phyloP scores from a whole-genome alignment of 2,329 filamentous ascomycete species.

The Phialophora chinensis region DNA sequence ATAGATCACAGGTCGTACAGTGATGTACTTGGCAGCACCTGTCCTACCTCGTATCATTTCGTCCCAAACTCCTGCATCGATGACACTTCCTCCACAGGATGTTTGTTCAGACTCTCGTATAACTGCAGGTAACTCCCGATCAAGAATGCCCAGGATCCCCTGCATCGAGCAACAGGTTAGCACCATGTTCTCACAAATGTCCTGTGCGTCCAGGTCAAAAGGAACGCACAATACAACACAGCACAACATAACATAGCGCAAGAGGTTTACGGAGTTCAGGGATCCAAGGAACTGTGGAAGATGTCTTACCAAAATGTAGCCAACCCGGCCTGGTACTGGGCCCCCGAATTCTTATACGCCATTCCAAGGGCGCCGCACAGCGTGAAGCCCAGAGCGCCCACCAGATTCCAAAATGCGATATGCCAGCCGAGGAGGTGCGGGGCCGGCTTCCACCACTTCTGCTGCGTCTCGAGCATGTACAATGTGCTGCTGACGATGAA shows the following conservation, averaged over 20 bases:
- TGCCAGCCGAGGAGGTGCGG: conserved; percentile 67
- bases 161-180: not conserved
- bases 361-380: conserved; percentile 64
- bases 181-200: not conserved
- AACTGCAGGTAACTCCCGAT: conserved; percentile 57
- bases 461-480: conserved; percentile 71
- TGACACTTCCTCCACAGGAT: conserved; percentile 49
- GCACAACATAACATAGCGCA: not conserved
- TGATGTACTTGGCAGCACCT: too few relatives aligned
- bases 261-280: not conserved
- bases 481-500: conserved; percentile 65
- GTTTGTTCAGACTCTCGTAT: conserved; percentile 57
- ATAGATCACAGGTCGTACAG: too few relatives aligned
- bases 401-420: conserved; percentile 69
- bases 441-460: conserved; percentile 67
- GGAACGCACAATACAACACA: not conserved
- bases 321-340: conserved; percentile 56
- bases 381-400: conserved; percentile 69
- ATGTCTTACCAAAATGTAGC: conserved; percentile 50
- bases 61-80: not conserved
- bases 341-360: conserved; percentile 49
- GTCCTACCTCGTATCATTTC: not conserved
- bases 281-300: not conserved
- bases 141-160: conserved; percentile 49
- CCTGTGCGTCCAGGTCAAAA: not conserved